Evolutionary conservation across 2,329 filamentous ascomycete species (phyloP).

Genomic region (Phaeosphaeriaceae sp.): DNA sequence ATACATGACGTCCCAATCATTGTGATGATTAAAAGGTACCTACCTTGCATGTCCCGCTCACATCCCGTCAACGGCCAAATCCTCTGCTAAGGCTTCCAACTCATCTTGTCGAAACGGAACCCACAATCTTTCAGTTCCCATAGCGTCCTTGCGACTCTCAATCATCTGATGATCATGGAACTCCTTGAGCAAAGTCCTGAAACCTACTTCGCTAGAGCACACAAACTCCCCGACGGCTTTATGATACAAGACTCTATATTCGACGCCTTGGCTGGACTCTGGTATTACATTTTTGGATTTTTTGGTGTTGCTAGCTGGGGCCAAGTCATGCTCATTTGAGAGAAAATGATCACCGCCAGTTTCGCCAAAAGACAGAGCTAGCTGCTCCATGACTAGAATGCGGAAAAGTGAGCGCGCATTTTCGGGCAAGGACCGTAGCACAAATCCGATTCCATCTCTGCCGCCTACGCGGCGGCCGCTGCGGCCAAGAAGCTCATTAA

Average conservation of each 20-base stretch:
- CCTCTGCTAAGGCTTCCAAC: constrained; percentile 86
- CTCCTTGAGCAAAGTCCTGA: constrained; percentile 92
- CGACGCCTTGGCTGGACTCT: constrained; percentile 67
- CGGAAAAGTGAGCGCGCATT: constrained; percentile 89
- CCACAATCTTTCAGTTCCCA: constrained; percentile 84
- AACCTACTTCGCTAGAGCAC: constrained; percentile 94
- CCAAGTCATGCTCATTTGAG: constrained; percentile 10
- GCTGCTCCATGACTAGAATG: constrained; percentile 81
- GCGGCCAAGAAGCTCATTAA: constrained; percentile 84
- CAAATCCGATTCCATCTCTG: constrained; percentile 89
- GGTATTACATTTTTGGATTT: constrained; percentile 32
- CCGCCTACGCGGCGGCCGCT: constrained; percentile 81
- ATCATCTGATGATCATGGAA: constrained; percentile 99
- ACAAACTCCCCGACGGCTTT: constrained; percentile 97
- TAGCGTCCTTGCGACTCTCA: constrained; percentile 80
- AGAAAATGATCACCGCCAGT: constrained; percentile 31
- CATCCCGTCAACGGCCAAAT: constrained; percentile 56
- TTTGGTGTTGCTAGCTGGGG: constrained; percentile 32
- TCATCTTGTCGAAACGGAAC: constrained; percentile 88
- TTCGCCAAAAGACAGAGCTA: constrained; percentile 68
- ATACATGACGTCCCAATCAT: neutral
- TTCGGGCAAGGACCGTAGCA: constrained; percentile 86
- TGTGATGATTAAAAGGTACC: too few species aligned
- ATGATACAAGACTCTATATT: constrained; percentile 90
- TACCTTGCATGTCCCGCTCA: constrained; percentile 21